A percentile compares a stretch with the other conserved stretches of the same genome.
Conservation (phyloP, 352 stramenopile species). For the Thraustochytrium sp. region DNA sequence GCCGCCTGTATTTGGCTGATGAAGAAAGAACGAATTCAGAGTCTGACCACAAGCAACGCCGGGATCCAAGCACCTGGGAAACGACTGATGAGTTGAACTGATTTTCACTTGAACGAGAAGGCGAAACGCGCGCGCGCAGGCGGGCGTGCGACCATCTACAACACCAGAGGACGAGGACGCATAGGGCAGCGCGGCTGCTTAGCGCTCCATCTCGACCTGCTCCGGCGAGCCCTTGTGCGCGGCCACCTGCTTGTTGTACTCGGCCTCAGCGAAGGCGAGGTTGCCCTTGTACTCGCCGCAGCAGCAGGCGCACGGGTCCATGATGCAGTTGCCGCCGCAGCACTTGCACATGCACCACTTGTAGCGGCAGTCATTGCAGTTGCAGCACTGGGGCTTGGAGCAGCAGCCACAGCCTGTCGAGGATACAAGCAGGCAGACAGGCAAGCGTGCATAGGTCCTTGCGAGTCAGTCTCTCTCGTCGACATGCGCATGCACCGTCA, state of each 20-base stretch:
- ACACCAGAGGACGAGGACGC: too few species aligned
- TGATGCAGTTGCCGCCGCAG: slow-evolving; percentile 35
- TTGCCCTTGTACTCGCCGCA: slow-evolving; percentile 44
- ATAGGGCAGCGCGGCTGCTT: too few species aligned
- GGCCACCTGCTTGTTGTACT: slow-evolving; percentile 8
- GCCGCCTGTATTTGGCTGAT: too few species aligned
- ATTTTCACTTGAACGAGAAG: too few species aligned
- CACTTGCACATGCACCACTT: slow-evolving; percentile 44
- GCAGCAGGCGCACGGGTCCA: slow-evolving; percentile 21
- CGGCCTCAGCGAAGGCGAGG: slow-evolving; percentile 30
- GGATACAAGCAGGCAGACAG: neutral
- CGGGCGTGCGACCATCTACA: too few species aligned
- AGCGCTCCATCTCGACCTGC: slow-evolving; percentile 7
- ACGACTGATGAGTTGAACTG: too few species aligned
- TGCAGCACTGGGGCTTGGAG: slow-evolving; percentile 16
- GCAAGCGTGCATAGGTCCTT: neutral
- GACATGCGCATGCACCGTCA: too few species aligned
- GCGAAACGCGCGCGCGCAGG: too few species aligned
- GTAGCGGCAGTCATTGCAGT: slow-evolving; percentile 23
- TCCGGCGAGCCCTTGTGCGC: neutral
- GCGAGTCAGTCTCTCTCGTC: neutral
- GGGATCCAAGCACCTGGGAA: too few species aligned
- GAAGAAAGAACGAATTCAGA: too few species aligned
- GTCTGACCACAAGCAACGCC: too few species aligned
- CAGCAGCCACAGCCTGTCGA: slow-evolving; percentile 12